Conservation (phyloP, 1,139 yeast genomes). For the Debaryomyces psychrophilus region DNA sequence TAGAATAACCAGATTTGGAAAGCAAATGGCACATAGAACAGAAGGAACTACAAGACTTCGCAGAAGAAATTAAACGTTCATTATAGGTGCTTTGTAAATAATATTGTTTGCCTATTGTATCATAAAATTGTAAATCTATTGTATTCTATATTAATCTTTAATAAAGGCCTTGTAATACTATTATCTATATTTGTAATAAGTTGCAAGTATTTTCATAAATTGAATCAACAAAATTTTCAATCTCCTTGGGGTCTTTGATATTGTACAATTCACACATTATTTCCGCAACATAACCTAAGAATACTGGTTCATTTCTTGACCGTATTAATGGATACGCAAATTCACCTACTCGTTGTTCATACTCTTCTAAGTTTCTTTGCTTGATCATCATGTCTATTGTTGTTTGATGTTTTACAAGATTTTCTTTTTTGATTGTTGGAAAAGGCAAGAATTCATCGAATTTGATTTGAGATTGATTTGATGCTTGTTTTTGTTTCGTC, state of each 20-base stretch:
- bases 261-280: constrained; percentile 62
- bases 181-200: constrained; percentile 49
- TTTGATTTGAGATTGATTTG: constrained; percentile 24
- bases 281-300: constrained; percentile 78
- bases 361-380: constrained; percentile 12
- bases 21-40: background rate
- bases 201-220: constrained; percentile 67
- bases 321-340: constrained; percentile 63
- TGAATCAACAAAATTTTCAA: constrained; percentile 56
- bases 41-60: constrained; percentile 5
- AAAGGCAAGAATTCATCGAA: constrained; percentile 58
- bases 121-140: constrained; percentile 7
- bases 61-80: background rate
- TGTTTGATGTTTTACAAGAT: constrained; percentile 41
- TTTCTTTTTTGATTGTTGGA: constrained; percentile 67
- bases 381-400: constrained; percentile 23
- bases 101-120: constrained; percentile 1
- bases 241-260: constrained; percentile 42
- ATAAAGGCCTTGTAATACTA: background rate
- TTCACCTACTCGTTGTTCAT: constrained; percentile 28
- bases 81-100: background rate
- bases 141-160: constrained; percentile 6
- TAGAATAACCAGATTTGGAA: constrained; percentile 5
- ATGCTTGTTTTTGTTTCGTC: constrained; percentile 5
- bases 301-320: constrained; percentile 90